These are phyloP conservation scores for Handroanthus guayacan DNA, from an alignment of 257 asterid genomes.

Conservation along the genomic window DNA sequence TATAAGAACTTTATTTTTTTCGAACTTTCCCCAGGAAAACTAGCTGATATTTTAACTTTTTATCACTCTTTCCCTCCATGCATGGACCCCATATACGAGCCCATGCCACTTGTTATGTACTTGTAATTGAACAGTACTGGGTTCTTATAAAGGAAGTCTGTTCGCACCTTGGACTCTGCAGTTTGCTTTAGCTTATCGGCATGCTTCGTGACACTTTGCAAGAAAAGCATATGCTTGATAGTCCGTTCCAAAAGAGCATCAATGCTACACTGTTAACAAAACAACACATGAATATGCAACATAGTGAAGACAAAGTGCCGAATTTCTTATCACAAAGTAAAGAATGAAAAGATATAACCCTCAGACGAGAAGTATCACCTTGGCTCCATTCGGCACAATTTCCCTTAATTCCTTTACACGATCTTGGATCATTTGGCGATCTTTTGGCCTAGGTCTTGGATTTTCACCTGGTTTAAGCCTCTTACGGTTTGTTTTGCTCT, in stretches of 20 bases:
- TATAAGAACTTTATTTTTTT: not conserved
- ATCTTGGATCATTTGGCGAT: constrained; percentile 95
- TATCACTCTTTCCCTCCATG: too few relatives aligned
- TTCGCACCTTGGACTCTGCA: constrained; percentile 69
- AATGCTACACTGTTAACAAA: constrained; percentile 77
- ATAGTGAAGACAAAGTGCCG: not conserved
- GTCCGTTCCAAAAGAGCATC: constrained; percentile 85
- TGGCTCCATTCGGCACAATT: constrained; percentile 79
- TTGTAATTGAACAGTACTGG: too few relatives aligned
- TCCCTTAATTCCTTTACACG: constrained; percentile 86
- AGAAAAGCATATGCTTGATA: constrained; percentile 82
- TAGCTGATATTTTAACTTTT: too few relatives aligned
- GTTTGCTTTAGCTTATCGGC: constrained; percentile 78
- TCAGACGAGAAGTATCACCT: constrained; percentile 47
- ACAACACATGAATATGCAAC: constrained; percentile 21
- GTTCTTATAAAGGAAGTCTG: too few relatives aligned
- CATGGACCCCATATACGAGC: too few relatives aligned
- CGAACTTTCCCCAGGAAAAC: not conserved
- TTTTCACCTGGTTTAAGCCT: constrained; percentile 84
- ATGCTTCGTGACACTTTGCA: constrained; percentile 81
- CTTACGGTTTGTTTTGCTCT: constrained; percentile 60
- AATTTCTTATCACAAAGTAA: not conserved
- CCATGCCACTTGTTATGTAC: too few relatives aligned
- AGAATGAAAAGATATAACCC: constrained; percentile 1
- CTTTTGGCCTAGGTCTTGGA: constrained; percentile 85